Conservation (phyloP, 1,284 basidiomycete genomes). For the Athelia sp. region DNA sequence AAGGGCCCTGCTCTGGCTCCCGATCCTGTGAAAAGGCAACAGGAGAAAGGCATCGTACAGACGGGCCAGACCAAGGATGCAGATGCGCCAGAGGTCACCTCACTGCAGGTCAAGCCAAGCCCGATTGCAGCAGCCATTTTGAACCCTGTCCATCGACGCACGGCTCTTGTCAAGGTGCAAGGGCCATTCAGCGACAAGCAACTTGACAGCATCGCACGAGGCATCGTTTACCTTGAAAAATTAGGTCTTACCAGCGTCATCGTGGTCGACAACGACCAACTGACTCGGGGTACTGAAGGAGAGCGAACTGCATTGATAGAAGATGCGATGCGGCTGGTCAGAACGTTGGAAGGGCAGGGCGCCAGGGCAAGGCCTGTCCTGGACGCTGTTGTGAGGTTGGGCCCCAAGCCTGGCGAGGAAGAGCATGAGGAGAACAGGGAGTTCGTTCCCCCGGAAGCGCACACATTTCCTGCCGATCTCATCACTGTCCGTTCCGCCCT, state of each 20-base stretch:
- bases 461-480: constrained; percentile 73
- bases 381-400: constrained; percentile 80
- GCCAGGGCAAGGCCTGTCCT: constrained; percentile 85
- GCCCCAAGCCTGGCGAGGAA: constrained; percentile 62
- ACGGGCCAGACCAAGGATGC: constrained; percentile 9
- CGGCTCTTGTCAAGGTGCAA: constrained; percentile 95
- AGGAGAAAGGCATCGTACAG: constrained; percentile 9
- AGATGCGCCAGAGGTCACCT: constrained; percentile 8
- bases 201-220: constrained; percentile 89
- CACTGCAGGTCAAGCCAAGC: constrained; percentile 36
- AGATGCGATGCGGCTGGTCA: constrained; percentile 82
- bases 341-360: constrained; percentile 79
- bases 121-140: constrained; percentile 79
- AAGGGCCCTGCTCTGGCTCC: constrained; percentile 20
- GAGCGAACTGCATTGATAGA: constrained; percentile 61
- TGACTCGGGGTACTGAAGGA: constrained; percentile 61
- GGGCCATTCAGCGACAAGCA: constrained; percentile 96
- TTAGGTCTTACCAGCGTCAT: constrained; percentile 94
- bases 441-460: constrained; percentile 58
- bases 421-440: constrained; percentile 28
- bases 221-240: constrained; percentile 93
- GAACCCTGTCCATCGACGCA: constrained; percentile 76
- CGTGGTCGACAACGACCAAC: constrained; percentile 86
- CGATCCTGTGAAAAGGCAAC: constrained; percentile 11
- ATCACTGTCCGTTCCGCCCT: constrained; percentile 84